Evolutionary conservation across 2,329 filamentous ascomycete species (phyloP).

Genomic region (Ceratocystis colombiana): DNA sequence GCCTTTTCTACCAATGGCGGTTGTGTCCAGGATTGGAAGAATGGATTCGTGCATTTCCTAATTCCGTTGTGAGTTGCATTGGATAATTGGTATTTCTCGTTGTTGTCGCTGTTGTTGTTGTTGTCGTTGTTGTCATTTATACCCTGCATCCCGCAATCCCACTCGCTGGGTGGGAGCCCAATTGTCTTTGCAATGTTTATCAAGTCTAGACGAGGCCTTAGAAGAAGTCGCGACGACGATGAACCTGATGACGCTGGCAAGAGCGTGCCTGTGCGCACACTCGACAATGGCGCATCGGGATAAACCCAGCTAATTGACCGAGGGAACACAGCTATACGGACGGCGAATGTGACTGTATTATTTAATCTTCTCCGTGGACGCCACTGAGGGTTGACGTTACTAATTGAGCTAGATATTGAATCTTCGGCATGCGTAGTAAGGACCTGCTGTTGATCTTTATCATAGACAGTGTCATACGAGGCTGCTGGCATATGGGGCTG

Average conservation of each 20-base stretch:
- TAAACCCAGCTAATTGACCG: slow-evolving; percentile 4
- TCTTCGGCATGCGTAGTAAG: not conserved
- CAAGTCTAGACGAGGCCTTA: slow-evolving; percentile 6
- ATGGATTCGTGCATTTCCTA: slow-evolving; percentile 15
- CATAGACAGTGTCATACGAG: not conserved
- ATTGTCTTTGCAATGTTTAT: slow-evolving; percentile 12
- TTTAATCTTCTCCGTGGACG: not conserved
- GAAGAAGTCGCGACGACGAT: slow-evolving; percentile 6
- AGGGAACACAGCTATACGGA: slow-evolving; percentile 1
- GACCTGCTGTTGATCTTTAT: not conserved
- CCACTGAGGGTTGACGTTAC: not conserved
- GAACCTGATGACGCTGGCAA: not conserved
- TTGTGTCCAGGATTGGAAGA: slow-evolving; percentile 17
- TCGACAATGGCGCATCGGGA: not conserved
- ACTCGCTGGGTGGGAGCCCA: not conserved
- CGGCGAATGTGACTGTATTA: not conserved
- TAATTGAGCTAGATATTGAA: not conserved
- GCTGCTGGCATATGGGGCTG: not conserved
- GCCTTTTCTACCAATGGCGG: not conserved
- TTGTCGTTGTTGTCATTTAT: too few relatives aligned
- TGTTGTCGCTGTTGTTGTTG: too few relatives aligned
- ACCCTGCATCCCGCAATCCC: not conserved
- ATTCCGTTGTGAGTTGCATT: not conserved
- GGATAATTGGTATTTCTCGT: too few relatives aligned
- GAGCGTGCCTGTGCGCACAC: not conserved